Percentiles rank a stretch among this genome's conserved stretches.
Evolutionary conservation across 2,329 filamentous ascomycete species (phyloP).

Genomic region (Monosporascus sp.): DNA sequence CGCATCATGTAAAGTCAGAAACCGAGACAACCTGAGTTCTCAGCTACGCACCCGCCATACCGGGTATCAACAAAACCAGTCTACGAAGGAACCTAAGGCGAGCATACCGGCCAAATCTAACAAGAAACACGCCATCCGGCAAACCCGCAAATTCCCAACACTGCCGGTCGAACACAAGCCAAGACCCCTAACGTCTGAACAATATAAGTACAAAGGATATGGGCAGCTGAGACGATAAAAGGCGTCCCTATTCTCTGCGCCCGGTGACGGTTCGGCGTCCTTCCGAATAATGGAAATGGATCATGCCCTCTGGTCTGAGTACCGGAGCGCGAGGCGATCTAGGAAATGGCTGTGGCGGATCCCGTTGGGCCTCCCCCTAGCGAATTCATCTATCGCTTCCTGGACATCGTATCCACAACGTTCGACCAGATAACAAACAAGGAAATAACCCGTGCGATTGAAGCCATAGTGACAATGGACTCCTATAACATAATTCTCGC

Average conservation of each 20-base stretch:
- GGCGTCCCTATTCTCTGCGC: neutral
- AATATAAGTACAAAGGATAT: neutral
- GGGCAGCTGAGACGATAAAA: neutral
- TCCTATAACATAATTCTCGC: constrained; percentile 55
- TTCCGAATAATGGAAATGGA: neutral
- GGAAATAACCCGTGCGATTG: constrained; percentile 88
- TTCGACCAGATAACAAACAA: constrained; percentile 88
- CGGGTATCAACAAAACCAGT: neutral
- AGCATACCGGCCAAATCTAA: neutral
- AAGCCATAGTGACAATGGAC: constrained; percentile 97
- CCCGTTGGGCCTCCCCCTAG: constrained; percentile 65
- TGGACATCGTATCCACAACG: constrained; percentile 64
- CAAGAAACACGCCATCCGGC: neutral
- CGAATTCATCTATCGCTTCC: constrained; percentile 76
- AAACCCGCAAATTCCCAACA: neutral
- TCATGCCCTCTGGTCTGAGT: constrained; percentile 36
- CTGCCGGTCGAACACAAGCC: neutral
- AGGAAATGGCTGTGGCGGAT: constrained; percentile 88
- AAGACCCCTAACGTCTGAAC: neutral
- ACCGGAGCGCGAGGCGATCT: constrained; percentile 76
- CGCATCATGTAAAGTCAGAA: neutral
- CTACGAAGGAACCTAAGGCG: neutral
- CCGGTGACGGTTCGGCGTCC: neutral
- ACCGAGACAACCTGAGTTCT: neutral
- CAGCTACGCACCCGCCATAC: neutral